Conservation (phyloP, 1,284 basidiomycete species). For the Apiotrichum domesticum region DNA sequence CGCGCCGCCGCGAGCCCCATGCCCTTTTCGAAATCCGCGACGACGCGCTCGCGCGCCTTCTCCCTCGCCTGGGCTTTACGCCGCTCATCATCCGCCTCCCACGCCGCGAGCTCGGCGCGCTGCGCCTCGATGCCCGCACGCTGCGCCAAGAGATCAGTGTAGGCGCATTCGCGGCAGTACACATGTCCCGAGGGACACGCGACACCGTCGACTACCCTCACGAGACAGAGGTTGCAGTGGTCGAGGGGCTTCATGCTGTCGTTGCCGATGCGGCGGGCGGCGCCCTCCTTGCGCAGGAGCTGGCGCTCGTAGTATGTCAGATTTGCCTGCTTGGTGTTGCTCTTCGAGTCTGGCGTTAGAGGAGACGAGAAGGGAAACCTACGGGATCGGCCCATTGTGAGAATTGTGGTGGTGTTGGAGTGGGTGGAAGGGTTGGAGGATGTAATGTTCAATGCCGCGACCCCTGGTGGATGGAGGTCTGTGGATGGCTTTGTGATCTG, state of each 20-base stretch:
- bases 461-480: no score
- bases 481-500: no score
- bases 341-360: slow-evolving; percentile 38
- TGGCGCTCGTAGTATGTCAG: slow-evolving; percentile 45
- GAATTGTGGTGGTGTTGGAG: not conserved
- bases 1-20: slow-evolving; percentile 52
- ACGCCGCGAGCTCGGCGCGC: slow-evolving; percentile 63
- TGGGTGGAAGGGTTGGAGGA: not conserved
- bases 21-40: slow-evolving; percentile 74
- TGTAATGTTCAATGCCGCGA: not conserved
- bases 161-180: slow-evolving; percentile 76
- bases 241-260: slow-evolving; percentile 86
- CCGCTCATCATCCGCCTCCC: slow-evolving; percentile 68
- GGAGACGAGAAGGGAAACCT: slow-evolving; percentile 1
- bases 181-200: slow-evolving; percentile 78
- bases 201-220: slow-evolving; percentile 69
- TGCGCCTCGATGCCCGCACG: slow-evolving; percentile 82
- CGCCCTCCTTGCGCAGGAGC: slow-evolving; percentile 34
- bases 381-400: slow-evolving; percentile 19
- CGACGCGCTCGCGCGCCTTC: slow-evolving; percentile 73
- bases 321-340: slow-evolving; percentile 44
- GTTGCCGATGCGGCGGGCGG: slow-evolving; percentile 68
- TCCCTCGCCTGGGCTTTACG: slow-evolving; percentile 61
- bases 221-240: slow-evolving; percentile 76
- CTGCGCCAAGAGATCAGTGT: slow-evolving; percentile 52